phyloP scores from a whole-genome alignment of 805 yeast genomes.

The Myxozyma geophila region DNA sequence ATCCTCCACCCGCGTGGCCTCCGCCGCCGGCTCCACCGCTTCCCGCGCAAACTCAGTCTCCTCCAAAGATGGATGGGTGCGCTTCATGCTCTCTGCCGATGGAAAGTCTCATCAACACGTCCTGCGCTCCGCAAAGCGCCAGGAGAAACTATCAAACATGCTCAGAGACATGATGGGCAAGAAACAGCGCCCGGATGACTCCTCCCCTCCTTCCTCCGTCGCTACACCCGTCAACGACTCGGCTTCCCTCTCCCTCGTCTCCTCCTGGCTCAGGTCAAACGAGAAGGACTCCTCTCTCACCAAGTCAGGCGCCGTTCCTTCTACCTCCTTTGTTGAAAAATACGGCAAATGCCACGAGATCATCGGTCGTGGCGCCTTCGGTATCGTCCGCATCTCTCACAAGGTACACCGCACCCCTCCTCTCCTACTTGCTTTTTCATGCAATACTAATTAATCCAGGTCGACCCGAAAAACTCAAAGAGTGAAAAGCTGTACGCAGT shows the following conservation, averaged over 20 bases:
- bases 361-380: conserved; percentile 87
- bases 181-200: conserved; percentile 38
- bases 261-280: conserved; percentile 36
- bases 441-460: not conserved
- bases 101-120: conserved; percentile 78
- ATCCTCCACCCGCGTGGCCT: not conserved
- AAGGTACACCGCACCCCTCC: conserved; percentile 40
- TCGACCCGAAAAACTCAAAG: conserved; percentile 48
- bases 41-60: conserved; percentile 15
- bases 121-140: conserved; percentile 62
- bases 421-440: not conserved
- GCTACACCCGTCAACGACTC: conserved; percentile 9
- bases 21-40: conserved; percentile 3
- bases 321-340: conserved; percentile 74
- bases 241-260: conserved; percentile 30
- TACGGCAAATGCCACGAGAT: conserved; percentile 96
- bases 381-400: conserved; percentile 88
- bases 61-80: conserved; percentile 31
- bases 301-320: conserved; percentile 17
- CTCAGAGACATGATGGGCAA: conserved; percentile 46
- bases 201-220: conserved; percentile 18
- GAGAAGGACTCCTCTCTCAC: conserved; percentile 42
- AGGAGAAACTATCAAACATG: conserved; percentile 68
- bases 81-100: conserved; percentile 46
- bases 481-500: conserved; percentile 66